These are phyloP conservation scores for Dothiorella sarmentorum DNA, from an alignment of 2,329 filamentous ascomycete species.

Conservation along the genomic window DNA sequence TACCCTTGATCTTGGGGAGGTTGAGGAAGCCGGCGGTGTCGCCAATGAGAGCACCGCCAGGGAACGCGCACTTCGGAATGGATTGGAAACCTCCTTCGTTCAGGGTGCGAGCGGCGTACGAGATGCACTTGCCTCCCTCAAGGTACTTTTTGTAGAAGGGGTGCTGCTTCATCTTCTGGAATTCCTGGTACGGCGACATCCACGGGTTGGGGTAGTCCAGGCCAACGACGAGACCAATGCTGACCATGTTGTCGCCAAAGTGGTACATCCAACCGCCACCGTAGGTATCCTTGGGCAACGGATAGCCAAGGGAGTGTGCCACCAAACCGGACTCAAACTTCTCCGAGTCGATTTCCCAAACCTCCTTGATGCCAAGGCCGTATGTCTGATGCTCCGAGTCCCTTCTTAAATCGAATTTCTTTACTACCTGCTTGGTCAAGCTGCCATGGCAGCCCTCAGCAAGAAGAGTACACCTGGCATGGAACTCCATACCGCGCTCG, in stretches of 20 bases:
- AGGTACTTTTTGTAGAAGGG: constrained; percentile 82
- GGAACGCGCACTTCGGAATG: constrained; percentile 95
- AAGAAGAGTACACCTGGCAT: constrained; percentile 85
- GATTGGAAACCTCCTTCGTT: constrained; percentile 97
- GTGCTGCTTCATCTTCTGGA: constrained; percentile 98
- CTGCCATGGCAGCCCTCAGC: constrained; percentile 95
- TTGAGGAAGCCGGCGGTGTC: constrained; percentile 97
- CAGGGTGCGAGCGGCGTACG: constrained; percentile 86
- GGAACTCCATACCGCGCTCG: constrained; percentile 97
- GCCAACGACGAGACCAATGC: constrained; percentile 84
- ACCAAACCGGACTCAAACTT: constrained; percentile 88
- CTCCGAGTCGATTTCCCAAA: constrained; percentile 92
- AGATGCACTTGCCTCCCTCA: constrained; percentile 97
- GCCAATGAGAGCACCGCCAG: constrained; percentile 89
- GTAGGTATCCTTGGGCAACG: constrained; percentile 82
- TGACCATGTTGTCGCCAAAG: constrained; percentile 95
- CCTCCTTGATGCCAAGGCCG: constrained; percentile 89
- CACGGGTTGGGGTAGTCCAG: constrained; percentile 96
- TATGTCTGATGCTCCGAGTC: constrained; percentile 95
- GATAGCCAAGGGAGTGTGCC: constrained; percentile 89
- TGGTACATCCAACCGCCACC: constrained; percentile 99
- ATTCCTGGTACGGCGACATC: constrained; percentile 92
- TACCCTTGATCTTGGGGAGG: constrained; percentile 97
- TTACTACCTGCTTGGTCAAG: constrained; percentile 89
- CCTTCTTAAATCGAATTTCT: constrained; percentile 84